Percentiles rank a stretch among this genome's conserved stretches.
These are phyloP conservation scores for Kalmanozyma brasiliensis DNA, from an alignment of 1,284 basidiomycete species.

Conservation along the genomic window DNA sequence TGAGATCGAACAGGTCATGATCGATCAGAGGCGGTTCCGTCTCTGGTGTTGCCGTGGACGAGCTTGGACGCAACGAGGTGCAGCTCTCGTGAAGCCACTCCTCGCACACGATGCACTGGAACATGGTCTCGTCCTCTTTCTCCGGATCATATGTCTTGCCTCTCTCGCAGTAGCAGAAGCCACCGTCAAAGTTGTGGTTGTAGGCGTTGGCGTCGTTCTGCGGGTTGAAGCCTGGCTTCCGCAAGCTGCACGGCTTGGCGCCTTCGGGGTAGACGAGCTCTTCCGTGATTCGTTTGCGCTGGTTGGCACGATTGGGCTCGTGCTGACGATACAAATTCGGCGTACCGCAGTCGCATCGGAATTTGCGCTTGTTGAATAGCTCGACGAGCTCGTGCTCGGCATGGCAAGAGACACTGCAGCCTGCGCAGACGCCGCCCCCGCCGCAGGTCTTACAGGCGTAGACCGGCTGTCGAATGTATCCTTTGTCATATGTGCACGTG, in stretches of 20 bases:
- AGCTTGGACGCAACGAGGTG: slow-evolving; percentile 44
- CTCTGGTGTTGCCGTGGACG: slow-evolving; percentile 9
- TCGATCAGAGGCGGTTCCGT: slow-evolving; percentile 48
- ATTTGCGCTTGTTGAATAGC: slow-evolving; percentile 65
- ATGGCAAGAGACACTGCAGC: slow-evolving; percentile 69
- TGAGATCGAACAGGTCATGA: slow-evolving; percentile 58
- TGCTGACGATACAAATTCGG: slow-evolving; percentile 47
- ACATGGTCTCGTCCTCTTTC: slow-evolving; percentile 69
- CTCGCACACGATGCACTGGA: slow-evolving; percentile 69
- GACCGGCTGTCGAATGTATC: slow-evolving; percentile 68
- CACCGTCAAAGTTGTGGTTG: slow-evolving; percentile 67
- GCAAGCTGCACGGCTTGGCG: slow-evolving; percentile 50
- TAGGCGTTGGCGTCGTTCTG: slow-evolving; percentile 65
- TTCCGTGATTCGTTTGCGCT: slow-evolving; percentile 12
- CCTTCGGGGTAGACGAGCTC: slow-evolving; percentile 37
- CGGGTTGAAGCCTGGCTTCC: slow-evolving; percentile 51
- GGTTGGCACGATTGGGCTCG: slow-evolving; percentile 21
- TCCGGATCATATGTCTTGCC: slow-evolving; percentile 68
- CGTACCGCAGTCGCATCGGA: slow-evolving; percentile 67
- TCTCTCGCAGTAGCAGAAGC: slow-evolving; percentile 68
- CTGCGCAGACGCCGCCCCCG: slow-evolving; percentile 68
- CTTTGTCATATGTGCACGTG: slow-evolving; percentile 67
- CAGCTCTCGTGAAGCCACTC: slow-evolving; percentile 69
- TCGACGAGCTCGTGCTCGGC: slow-evolving; percentile 67
- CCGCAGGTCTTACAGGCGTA: slow-evolving; percentile 67